Evolutionary conservation across 305 asterid species (phyloP).

Genomic region (Coffea humblotiana): DNA sequence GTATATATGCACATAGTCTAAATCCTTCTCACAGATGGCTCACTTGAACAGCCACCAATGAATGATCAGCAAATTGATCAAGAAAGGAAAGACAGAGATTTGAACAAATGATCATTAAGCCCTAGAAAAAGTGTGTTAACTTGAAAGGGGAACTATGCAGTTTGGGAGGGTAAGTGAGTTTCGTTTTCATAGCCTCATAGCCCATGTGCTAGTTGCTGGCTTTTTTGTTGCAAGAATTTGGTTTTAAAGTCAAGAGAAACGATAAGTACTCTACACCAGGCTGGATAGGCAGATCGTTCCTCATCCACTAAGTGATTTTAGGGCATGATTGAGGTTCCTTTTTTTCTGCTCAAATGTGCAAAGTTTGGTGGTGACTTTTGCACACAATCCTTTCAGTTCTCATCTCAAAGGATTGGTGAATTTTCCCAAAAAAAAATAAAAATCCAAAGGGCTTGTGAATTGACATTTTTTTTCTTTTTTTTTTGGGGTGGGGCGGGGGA

Average conservation of each 20-base stretch:
- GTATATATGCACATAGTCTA: background rate
- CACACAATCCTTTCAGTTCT: background rate
- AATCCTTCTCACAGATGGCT: background rate
- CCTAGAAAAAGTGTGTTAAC: background rate
- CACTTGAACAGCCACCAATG: background rate
- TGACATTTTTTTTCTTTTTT: background rate
- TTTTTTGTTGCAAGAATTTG: background rate
- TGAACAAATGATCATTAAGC: background rate
- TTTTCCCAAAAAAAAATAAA: background rate
- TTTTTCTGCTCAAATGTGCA: background rate
- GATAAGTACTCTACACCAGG: background rate
- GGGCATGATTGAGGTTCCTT: background rate
- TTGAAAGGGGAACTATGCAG: background rate
- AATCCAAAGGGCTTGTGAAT: background rate
- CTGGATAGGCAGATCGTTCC: background rate
- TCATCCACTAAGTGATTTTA: background rate
- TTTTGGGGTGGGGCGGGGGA: too few relatives aligned
- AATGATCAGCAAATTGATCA: background rate
- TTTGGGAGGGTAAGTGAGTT: slow-evolving; percentile 3
- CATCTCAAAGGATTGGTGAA: background rate
- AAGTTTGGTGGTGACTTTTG: background rate
- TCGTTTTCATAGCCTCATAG: background rate
- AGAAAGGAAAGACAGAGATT: background rate
- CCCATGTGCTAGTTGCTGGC: slow-evolving; percentile 11
- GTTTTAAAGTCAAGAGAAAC: background rate